These are phyloP conservation scores for Fonsecaea pedrosoi DNA, from an alignment of 2,329 filamentous ascomycete genomes.

Conservation along the genomic window DNA sequence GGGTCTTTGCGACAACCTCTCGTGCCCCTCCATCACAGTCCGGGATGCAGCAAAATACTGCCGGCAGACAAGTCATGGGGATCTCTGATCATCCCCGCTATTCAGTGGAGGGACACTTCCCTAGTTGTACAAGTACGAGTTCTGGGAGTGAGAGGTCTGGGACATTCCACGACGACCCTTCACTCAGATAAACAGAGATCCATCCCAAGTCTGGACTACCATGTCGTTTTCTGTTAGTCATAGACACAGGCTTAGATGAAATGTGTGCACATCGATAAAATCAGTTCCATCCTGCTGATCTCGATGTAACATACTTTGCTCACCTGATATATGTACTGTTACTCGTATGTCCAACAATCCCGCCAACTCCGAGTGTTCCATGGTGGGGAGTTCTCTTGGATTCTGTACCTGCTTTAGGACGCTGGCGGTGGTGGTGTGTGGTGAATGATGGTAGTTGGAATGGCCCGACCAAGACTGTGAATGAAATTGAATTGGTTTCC, in stretches of 20 bases:
- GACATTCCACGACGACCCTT: not conserved
- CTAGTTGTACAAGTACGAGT: not conserved
- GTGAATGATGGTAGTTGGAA: not conserved
- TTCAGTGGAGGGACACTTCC: not conserved
- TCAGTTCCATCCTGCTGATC: not conserved
- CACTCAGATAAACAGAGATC: too few relatives aligned
- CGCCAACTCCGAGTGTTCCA: not conserved
- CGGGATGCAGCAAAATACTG: slow-evolving; percentile 1
- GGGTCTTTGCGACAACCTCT: not conserved
- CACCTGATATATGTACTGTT: not conserved
- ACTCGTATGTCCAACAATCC: not conserved
- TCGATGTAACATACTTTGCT: not conserved
- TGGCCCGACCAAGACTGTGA: not conserved
- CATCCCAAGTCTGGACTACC: not conserved
- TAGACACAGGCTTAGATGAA: not conserved
- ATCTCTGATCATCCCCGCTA: not conserved
- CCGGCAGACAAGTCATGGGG: not conserved
- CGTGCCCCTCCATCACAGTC: not conserved
- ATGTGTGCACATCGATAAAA: not conserved
- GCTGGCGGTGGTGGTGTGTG: not conserved
- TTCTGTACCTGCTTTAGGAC: not conserved
- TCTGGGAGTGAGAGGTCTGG: not conserved
- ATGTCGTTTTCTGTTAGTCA: not conserved
- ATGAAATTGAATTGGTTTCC: not conserved
- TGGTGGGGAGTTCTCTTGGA: not conserved